Evolutionary conservation across 2,329 filamentous ascomycete genomes (phyloP).

Genomic region (Ceratocystis eucalypticola): DNA sequence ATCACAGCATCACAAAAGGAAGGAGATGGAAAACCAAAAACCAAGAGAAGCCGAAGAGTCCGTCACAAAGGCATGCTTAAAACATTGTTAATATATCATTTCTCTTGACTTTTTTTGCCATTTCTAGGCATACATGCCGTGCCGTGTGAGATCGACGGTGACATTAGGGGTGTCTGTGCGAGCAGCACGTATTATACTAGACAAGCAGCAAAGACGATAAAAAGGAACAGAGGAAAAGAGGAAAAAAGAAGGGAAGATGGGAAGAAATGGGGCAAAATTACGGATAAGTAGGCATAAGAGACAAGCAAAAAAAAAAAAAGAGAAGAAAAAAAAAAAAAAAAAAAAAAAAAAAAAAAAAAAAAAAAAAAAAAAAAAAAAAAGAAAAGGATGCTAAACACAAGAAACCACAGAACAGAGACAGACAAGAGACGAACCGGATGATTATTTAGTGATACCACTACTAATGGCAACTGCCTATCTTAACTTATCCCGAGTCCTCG

Average conservation of each 20-base stretch:
- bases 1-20: background rate
- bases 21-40: background rate
- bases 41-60: background rate
- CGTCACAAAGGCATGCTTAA: background rate
- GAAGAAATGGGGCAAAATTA: background rate
- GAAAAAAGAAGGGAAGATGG: background rate
- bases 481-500: background rate
- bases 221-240: background rate
- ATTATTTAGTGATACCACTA: background rate
- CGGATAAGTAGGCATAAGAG: background rate
- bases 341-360: too few species aligned
- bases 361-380: background rate
- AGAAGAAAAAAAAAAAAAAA: background rate
- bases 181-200: background rate
- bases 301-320: background rate
- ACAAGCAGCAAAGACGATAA: background rate
- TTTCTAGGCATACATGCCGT: background rate
- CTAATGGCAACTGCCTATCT: background rate
- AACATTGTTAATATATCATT: background rate
- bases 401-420: background rate
- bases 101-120: background rate
- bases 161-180: constrained; percentile 8
- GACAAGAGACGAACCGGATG: background rate
- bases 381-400: background rate
- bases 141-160: constrained; percentile 4